Evolutionary conservation across 192 early-diverging fungal species (phyloP).

Genomic region (Thoreauomyces humboldtii): DNA sequence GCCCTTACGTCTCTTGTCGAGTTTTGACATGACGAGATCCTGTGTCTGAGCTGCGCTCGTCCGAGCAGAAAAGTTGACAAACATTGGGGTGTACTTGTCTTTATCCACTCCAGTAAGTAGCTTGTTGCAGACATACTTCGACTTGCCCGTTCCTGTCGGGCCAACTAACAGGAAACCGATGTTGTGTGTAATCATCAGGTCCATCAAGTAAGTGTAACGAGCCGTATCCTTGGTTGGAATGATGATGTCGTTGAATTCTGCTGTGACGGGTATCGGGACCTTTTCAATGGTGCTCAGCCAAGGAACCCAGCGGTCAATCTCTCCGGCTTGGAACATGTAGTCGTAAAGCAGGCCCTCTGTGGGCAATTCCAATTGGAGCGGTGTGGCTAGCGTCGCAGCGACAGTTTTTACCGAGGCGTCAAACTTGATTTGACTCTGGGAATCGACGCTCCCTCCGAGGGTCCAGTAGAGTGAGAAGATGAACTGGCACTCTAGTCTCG

Average conservation of each 20-base stretch:
- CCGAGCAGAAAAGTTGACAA: constrained; percentile 60
- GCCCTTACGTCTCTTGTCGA: constrained; percentile 61
- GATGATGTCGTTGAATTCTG: constrained; percentile 60
- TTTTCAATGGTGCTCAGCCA: constrained; percentile 55
- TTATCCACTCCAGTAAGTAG: constrained; percentile 50
- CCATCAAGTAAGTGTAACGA: constrained; percentile 58
- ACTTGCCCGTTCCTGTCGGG: constrained; percentile 63
- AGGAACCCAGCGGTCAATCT: constrained; percentile 42
- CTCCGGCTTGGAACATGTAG: constrained; percentile 44
- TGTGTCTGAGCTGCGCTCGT: constrained; percentile 58
- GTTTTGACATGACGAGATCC: constrained; percentile 61
- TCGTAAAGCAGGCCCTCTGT: constrained; percentile 50
- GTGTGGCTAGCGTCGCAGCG: constrained; percentile 9
- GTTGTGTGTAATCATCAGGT: constrained; percentile 53
- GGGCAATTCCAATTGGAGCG: constrained; percentile 36
- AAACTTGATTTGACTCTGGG: constrained; percentile 50
- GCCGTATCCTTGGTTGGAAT: constrained; percentile 65
- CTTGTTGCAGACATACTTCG: constrained; percentile 58
- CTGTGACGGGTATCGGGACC: constrained; percentile 41
- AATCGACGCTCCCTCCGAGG: constrained; percentile 56
- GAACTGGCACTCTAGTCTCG: constrained; percentile 46
- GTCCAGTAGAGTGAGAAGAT: constrained; percentile 55
- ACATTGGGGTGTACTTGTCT: constrained; percentile 54
- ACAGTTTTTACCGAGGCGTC: constrained; percentile 33
- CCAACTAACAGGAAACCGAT: constrained; percentile 53